Percentiles rank a stretch among this genome's conserved stretches.
Conservation (phyloP, 768 basidiomycete species). For the Trametes sanguinea region DNA sequence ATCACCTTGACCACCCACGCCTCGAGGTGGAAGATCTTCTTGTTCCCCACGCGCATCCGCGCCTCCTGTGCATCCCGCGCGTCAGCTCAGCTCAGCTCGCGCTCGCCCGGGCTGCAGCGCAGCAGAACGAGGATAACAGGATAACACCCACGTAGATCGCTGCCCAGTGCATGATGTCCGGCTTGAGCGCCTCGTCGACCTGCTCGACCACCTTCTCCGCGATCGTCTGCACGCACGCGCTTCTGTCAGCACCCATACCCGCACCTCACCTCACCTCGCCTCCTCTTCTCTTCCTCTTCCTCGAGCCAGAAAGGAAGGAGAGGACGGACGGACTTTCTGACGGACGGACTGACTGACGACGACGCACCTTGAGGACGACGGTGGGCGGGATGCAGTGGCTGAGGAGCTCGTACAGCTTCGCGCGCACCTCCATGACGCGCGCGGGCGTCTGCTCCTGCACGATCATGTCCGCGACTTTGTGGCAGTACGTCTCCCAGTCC, state of each 20-base stretch:
- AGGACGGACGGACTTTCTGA: no score
- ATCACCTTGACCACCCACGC: conserved; percentile 98
- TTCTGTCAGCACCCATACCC: neutral
- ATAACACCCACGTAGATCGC: conserved; percentile 79
- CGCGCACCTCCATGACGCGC: conserved; percentile 87
- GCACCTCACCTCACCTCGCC: no score
- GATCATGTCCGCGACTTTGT: conserved; percentile 89
- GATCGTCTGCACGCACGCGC: conserved; percentile 64
- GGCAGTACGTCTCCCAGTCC: conserved; percentile 99
- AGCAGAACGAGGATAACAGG: neutral
- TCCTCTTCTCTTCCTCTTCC: no score
- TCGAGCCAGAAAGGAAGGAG: no score
- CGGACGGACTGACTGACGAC: neutral
- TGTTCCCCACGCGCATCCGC: conserved; percentile 91
- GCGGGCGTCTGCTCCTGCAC: conserved; percentile 87
- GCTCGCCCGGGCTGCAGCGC: neutral
- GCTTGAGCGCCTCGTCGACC: conserved; percentile 88
- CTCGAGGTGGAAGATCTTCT: conserved; percentile 96
- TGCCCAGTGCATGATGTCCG: conserved; percentile 97
- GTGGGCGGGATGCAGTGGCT: conserved; percentile 97
- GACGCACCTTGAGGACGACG: conserved; percentile 80
- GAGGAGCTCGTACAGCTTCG: conserved; percentile 92
- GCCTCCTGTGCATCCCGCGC: conserved; percentile 63
- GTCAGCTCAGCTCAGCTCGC: neutral
- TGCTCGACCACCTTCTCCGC: conserved; percentile 84